These are phyloP conservation scores for Candida corydali DNA, from an alignment of 805 yeast species.

Conservation along the genomic window DNA sequence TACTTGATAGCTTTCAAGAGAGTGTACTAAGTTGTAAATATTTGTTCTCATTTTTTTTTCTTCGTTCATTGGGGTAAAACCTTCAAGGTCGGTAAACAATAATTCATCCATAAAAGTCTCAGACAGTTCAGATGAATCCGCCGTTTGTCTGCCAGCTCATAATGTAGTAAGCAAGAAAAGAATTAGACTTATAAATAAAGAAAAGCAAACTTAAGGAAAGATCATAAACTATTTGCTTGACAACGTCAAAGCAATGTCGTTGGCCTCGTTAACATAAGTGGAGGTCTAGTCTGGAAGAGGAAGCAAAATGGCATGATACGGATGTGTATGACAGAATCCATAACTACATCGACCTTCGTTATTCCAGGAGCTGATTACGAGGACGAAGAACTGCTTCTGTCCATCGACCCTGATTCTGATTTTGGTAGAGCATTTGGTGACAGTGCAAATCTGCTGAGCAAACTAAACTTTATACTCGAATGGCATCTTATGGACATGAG, in stretches of 20 bases:
- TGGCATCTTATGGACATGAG: constrained; percentile 23
- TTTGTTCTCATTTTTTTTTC: too few species aligned
- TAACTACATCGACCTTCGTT: constrained; percentile 34
- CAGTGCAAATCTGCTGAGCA: constrained; percentile 8
- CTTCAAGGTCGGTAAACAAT: constrained; percentile 16
- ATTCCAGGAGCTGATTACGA: constrained; percentile 20
- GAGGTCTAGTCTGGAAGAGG: too few species aligned
- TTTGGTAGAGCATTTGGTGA: constrained; percentile 4
- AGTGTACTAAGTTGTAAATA: too few species aligned
- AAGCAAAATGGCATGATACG: too few species aligned
- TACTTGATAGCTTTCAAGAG: too few species aligned
- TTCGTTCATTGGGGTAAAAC: too few species aligned
- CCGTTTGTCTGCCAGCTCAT: constrained; percentile 43
- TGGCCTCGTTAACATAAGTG: constrained; percentile 8
- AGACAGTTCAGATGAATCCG: constrained; percentile 30
- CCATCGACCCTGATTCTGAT: constrained; percentile 23
- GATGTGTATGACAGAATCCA: constrained; percentile 12
- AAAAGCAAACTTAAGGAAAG: background rate
- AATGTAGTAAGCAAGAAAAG: constrained; percentile 8
- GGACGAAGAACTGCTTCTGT: constrained; percentile 38
- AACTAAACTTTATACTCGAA: constrained; percentile 30
- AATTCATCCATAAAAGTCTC: constrained; percentile 19
- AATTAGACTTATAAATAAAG: background rate
- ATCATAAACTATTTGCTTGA: too few species aligned
- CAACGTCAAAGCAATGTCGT: background rate